Evolutionary conservation across 495 filamentous ascomycete species (phyloP), one percentile per base, ranked within the genome.

Genomic region (Tuber microsphaerosporum): DNA sequence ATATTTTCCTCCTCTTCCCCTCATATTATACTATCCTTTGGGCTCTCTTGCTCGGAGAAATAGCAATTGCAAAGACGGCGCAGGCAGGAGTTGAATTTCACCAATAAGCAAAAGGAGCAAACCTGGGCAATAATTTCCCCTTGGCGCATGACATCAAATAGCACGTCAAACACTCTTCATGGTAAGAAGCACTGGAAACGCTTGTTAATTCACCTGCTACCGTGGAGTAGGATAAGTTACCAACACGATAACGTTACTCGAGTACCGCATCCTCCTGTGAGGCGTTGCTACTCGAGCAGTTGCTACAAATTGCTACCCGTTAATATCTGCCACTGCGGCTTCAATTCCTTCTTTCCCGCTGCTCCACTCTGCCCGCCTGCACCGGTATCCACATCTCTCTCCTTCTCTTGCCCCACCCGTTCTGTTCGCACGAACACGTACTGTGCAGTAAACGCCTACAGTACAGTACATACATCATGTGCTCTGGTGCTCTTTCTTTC

Each of bases 131-230:
- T 31, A 43, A 43, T 72, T 68, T 48, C 76, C 61, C 20, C 76
- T 75, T 79, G 73, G 76, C 71, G 45, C 65, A 79, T 79, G 77
- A 79, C 77, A 76, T 79, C 76, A 79, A 79, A 72, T 61, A 70
- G 77, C 46, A 79, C 77, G 45, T 73, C 76, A 79, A 79, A 61
- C 45, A 43, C 61, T 75, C 72, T 31, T 34, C 12, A 34, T 65
- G 12, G 56, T 65, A 65, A 26, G 3, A 65, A 65, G 26, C 26
- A 16, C 56, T 65, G 56, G 26, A 65, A 65, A 65, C 26, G 14
- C 34, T 22, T 26, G 48, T 65, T 34, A 34, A 65, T 0, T 2
- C 0, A 51, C 51, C n/a, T 14, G 51, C 51, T 14, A 17, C 26
- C 26, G 5, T 31, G 26, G 56, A 31, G n/a, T 26, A 34, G 26